phyloP scores from a whole-genome alignment of 345 rosid genomes.

The Noccaea bulbosa region DNA sequence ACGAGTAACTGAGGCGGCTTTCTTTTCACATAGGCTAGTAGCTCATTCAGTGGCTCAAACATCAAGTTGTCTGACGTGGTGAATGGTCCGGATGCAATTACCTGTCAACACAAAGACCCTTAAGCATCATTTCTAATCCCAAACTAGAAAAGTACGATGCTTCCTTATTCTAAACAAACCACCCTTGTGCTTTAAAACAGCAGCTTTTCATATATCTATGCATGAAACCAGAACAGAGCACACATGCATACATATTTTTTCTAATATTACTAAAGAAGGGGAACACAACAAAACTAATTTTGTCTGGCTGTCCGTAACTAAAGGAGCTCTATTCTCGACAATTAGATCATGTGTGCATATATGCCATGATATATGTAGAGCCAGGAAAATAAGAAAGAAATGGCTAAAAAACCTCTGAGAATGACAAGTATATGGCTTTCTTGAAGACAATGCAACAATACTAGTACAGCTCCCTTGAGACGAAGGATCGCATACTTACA shows the following conservation, averaged over 20 bases:
- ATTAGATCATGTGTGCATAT: neutral
- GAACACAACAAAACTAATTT: neutral
- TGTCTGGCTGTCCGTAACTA: neutral
- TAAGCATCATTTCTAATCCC: neutral
- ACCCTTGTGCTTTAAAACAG: neutral
- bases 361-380: neutral
- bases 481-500: slow-evolving; percentile 53
- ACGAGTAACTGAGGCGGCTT: slow-evolving; percentile 81
- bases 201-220: neutral
- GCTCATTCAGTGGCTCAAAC: slow-evolving; percentile 88
- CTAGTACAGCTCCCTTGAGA: slow-evolving; percentile 11
- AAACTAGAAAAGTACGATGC: neutral
- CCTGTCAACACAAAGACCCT: slow-evolving; percentile 47
- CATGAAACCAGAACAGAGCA: slow-evolving; percentile 1
- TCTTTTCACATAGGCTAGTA: slow-evolving; percentile 80
- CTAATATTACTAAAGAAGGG: neutral
- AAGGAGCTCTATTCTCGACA: neutral
- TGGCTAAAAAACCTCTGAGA: neutral
- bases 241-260: neutral
- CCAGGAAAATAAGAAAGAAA: neutral
- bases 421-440: neutral
- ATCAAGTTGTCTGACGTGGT: slow-evolving; percentile 78
- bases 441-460: neutral
- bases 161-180: slow-evolving; percentile 5
- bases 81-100: slow-evolving; percentile 92